Percentiles rank a stretch among this genome's conserved stretches.
phyloP scores from a whole-genome alignment of 2,329 filamentous ascomycete genomes.

The Leptographium flavum region DNA sequence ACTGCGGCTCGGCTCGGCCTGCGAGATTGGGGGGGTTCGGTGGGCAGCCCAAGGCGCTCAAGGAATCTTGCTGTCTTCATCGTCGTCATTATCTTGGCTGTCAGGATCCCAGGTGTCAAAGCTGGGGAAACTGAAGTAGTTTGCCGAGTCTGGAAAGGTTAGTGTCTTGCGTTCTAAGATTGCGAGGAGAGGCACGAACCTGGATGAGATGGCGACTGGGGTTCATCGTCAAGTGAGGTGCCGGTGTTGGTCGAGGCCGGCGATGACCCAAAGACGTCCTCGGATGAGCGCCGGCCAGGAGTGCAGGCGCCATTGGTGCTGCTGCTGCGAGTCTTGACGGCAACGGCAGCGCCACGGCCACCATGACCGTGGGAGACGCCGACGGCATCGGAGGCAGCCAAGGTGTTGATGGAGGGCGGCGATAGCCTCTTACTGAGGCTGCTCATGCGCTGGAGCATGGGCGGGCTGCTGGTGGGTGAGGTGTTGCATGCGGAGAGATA shows the following conservation, averaged over 20 bases:
- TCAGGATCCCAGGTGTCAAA: slow-evolving; percentile 52
- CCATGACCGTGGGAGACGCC: neutral
- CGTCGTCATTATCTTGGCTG: slow-evolving; percentile 26
- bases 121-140: slow-evolving; percentile 61
- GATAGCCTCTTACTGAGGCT: neutral
- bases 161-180: too few species aligned
- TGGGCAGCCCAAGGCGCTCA: neutral
- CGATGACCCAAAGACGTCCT: slow-evolving; percentile 10
- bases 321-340: neutral
- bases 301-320: neutral
- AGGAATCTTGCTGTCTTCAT: slow-evolving; percentile 5
- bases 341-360: neutral
- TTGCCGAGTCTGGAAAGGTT: slow-evolving; percentile 23
- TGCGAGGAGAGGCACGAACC: neutral
- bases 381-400: neutral
- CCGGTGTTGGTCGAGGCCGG: slow-evolving; percentile 14
- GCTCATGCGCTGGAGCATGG: neutral
- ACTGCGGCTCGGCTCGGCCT: neutral
- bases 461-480: neutral
- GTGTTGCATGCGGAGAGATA: slow-evolving; percentile 23
- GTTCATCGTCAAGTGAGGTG: slow-evolving; percentile 16
- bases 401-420: neutral
- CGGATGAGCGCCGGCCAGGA: neutral
- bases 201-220: slow-evolving; percentile 10
- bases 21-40: neutral